A percentile compares a stretch with the other conserved stretches of the same genome.
Conservation (phyloP, 805 yeast species). For the Candida loeiensis region DNA sequence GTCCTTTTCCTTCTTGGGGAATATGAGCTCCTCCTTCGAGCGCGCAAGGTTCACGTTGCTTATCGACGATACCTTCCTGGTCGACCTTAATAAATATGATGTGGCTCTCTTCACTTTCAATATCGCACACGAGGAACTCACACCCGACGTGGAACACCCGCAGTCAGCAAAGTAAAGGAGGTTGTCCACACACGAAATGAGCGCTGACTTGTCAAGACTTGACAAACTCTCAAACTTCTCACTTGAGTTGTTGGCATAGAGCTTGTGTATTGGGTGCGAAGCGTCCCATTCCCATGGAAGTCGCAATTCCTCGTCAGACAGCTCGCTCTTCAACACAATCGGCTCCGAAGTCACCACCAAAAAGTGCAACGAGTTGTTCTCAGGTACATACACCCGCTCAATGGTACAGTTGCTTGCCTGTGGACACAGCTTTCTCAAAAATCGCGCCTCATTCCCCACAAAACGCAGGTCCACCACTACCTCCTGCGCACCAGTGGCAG, state of each 20-base stretch:
- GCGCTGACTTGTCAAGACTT: constrained; percentile 49
- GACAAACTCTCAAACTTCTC: constrained; percentile 50
- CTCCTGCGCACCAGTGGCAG: constrained; percentile 42
- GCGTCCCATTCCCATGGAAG: constrained; percentile 89
- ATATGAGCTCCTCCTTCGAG: constrained; percentile 37
- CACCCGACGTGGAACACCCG: constrained; percentile 47
- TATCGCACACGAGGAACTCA: constrained; percentile 49
- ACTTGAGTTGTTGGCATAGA: constrained; percentile 31
- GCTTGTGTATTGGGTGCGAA: constrained; percentile 64
- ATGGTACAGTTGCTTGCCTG: constrained; percentile 66
- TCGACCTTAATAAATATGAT: constrained; percentile 55
- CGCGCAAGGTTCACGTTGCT: constrained; percentile 32
- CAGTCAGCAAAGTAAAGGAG: constrained; percentile 63
- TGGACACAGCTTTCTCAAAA: constrained; percentile 68
- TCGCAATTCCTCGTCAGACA: constrained; percentile 67
- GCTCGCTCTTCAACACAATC: constrained; percentile 34
- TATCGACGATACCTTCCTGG: constrained; percentile 47
- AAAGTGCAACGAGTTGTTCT: constrained; percentile 45
- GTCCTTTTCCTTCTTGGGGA: constrained; percentile 27
- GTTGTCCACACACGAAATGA: constrained; percentile 61
- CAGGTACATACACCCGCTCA: constrained; percentile 42
- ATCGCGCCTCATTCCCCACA: constrained; percentile 72
- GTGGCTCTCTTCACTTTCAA: constrained; percentile 60
- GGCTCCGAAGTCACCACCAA: constrained; percentile 53
- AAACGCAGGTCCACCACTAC: constrained; percentile 77